Evolutionary conservation across 1,284 basidiomycete genomes (phyloP), one percentile per base, ranked within the genome.

Genomic region (Termitomyces sp.): DNA sequence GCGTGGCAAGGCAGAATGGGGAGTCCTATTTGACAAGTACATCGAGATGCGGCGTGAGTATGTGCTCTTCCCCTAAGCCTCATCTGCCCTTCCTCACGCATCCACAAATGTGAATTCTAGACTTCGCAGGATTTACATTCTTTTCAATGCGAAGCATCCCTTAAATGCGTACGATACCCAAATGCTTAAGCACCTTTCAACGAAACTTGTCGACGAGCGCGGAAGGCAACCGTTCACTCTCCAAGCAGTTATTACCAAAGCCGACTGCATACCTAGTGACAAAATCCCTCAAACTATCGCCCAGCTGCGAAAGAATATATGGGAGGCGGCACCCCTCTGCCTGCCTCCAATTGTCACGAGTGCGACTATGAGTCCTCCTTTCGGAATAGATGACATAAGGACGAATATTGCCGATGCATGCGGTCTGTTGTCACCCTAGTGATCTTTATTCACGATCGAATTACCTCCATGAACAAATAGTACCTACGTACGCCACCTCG

Each of bases 1-100:
- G n/a, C 74, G 86, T 50, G 87, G 88, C 9, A 75, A 85, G 42
- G 74, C 76, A 24, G 84, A 88, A 67, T 90, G 87, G 87, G 87
- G 88, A 1, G 61, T 70, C 33, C 59, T 88, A 2, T 87, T 89
- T 65, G 73, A 85, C 49, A 67, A 79, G 42, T 90, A 89, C 62
- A 58, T 88, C 14, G 62, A 73, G 45, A 77, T 68, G 28, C 79
- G 87, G 21, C 65, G 76, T 61, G 73, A 84, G 86, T 89, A 59
- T 55, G 83, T 67, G 8, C 37, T 37, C 24, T 37, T 26, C 16
- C 10, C 9, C 21, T 2, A 11, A 18, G 14, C 40, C 48, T 39
- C 16, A 16, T 6, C 38, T 49, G 18, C 37, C 26, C 38, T 16
- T 28, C 38, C 28, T 44, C 49, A 46, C 16, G 21, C 35, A 40